Base-by-base conservation (phyloP, 2,329 filamentous ascomycete species). In the Fusarium globosum region DNA sequence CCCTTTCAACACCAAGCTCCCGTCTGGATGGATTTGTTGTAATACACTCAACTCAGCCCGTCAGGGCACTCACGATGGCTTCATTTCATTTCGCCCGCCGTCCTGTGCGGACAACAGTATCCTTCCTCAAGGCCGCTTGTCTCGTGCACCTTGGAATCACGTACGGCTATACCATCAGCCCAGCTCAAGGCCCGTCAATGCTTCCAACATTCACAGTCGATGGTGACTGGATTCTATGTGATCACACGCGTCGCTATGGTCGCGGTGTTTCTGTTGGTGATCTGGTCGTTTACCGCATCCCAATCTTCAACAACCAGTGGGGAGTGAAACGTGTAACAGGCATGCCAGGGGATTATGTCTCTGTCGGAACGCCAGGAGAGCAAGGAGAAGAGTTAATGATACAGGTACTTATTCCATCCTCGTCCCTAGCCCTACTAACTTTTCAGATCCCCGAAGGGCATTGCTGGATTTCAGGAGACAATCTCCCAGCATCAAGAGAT, bases 381-480 rank as follows among this genome's bases (percentile, higher is more conserved):
- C 77, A 78, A 26, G 81, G 82, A 6, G 81, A 82, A 53, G 84
- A 85, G 39, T 80, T 83, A 33, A 91, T 94, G 89, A 87, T 94
- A 23, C 90, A 93, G 86, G 93, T 93, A 78, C 21, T 36, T 36
- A 0, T 14, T 15, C 21, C 12, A 7, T 23, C 7, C n/a, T 12
- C 20, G 11, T 8, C 38, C 2, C 26, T 14, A 14, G 20, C 8
- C 14, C 42, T 7, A 21, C 72, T 77, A 33, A 77, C 56, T 26
- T 18, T 7, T 62, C 78, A 97, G 93, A 90, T 99, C 21, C 96
- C 96, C 0, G 87, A 93, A 79, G 96, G 96, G 4, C 96, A 99
- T 85, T 97, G 95, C 78, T 98, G 94, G 90, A 85, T 98, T 12
- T 89, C 91, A 6, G 96, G 96, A 6, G 96, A 99, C 82, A 98